These are phyloP conservation scores for Didymellaceae sp. DNA, from an alignment of 2,329 filamentous ascomycete genomes.

Conservation along the genomic window DNA sequence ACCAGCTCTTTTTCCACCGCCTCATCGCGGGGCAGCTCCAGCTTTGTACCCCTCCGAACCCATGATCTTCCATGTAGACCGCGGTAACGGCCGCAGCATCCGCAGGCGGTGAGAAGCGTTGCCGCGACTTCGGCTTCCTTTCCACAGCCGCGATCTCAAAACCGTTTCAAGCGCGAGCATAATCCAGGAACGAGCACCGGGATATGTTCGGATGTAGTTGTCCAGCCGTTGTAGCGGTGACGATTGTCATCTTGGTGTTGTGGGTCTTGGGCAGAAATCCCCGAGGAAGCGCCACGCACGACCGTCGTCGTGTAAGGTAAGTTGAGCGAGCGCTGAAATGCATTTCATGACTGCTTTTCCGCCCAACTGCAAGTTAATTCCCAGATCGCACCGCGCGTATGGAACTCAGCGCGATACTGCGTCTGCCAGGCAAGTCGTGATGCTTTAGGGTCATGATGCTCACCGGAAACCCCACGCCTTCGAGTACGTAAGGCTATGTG, in stretches of 20 bases:
- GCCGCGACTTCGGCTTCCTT: slow-evolving; percentile 1
- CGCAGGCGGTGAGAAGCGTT: slow-evolving; percentile 4
- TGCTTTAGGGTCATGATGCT: not conserved
- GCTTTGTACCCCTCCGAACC: slow-evolving; percentile 11
- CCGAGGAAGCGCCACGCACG: slow-evolving; percentile 9
- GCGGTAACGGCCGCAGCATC: not conserved
- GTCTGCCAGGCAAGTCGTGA: too few relatives aligned
- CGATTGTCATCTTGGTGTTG: slow-evolving; percentile 13
- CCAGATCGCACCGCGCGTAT: too few relatives aligned
- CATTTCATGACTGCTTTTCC: too few relatives aligned
- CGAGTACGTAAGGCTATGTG: not conserved
- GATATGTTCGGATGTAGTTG: not conserved
- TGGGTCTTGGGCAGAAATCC: slow-evolving; percentile 8
- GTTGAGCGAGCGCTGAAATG: too few relatives aligned
- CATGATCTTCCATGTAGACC: not conserved
- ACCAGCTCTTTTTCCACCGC: not conserved
- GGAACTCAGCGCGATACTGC: not conserved
- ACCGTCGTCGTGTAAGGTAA: not conserved
- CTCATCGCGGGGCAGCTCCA: slow-evolving; percentile 10
- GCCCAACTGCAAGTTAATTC: too few relatives aligned
- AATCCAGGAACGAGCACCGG: slow-evolving; percentile 2
- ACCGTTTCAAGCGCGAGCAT: slow-evolving; percentile 12
- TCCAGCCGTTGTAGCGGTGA: not conserved
- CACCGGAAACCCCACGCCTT: not conserved
- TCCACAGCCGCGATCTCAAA: slow-evolving; percentile 5